Base-by-base conservation (phyloP, 768 basidiomycete species). In the Tricholoma furcatifolium region DNA sequence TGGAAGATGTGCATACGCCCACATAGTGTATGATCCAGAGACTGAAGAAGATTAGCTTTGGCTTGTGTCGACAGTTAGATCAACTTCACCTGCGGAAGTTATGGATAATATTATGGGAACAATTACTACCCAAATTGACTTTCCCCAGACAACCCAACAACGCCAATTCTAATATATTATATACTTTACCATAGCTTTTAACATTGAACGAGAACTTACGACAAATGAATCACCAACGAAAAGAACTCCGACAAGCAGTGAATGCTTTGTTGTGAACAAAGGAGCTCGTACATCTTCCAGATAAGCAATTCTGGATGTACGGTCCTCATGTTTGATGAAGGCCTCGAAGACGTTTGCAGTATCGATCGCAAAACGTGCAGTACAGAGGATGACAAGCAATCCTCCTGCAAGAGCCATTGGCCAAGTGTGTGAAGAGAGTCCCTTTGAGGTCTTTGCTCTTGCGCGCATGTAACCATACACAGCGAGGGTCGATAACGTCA, bases 111-210 rank as follows among this genome's bases (percentile, higher is more conserved):
- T 20, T 7, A 50, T 14, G 41, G 50, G 50, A 9, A 50, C 23
- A 11, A 35, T 20, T 20, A 50, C 30, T 4, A 50, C 10, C 50
- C 40, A 43, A 20, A 50, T 2, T 20, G 15, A 39, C 23, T 50
- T 50, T 15, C 50, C 50, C 50, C 50, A 50, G 3, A 50, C 50
- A n/a, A 43, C n/a, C 50, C 50, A 50, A 18, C 50, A 50, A 6
- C 50, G 50, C 50, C 50, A 50, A 15, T 50, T 50, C 50, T 50
- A n/a, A n/a, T n/a, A n/a, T n/a, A n/a, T n/a, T n/a, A n/a, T n/a
- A n/a, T n/a, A n/a, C n/a, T n/a, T n/a, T n/a, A n/a, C n/a, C n/a
- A n/a, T n/a, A n/a, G 20, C 2, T 31, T 43, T 24, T 39, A n/a
- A 39, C n/a, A n/a, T n/a, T n/a, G n/a, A n/a, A 20, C 20, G 30